These are phyloP conservation scores for Suhomyces tanzawaensis DNA, from an alignment of 805 yeast genomes.

Conservation along the genomic window DNA sequence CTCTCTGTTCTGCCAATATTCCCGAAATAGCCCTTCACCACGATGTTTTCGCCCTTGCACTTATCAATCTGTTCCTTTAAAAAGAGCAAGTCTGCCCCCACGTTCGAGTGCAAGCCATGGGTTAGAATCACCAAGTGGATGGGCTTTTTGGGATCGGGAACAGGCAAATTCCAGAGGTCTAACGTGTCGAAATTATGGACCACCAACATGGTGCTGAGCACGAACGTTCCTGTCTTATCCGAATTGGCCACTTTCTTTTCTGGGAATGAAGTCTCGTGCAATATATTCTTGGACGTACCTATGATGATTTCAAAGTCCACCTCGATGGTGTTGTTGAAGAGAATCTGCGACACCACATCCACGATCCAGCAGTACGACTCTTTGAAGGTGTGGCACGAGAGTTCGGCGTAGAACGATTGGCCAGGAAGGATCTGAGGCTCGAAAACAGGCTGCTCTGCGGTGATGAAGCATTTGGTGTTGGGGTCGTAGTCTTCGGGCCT, in stretches of 20 bases:
- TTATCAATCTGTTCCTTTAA: constrained; percentile 76
- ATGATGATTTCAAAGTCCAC: constrained; percentile 64
- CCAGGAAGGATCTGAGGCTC: constrained; percentile 74
- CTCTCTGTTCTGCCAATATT: constrained; percentile 87
- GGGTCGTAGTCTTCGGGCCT: constrained; percentile 63
- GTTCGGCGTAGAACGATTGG: constrained; percentile 56
- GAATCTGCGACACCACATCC: constrained; percentile 76
- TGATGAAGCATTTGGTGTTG: constrained; percentile 50
- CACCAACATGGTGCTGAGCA: constrained; percentile 28
- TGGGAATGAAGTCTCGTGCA: constrained; percentile 29
- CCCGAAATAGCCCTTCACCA: constrained; percentile 79
- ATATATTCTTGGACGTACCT: constrained; percentile 40
- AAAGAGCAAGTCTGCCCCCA: constrained; percentile 86
- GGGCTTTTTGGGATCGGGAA: constrained; percentile 47
- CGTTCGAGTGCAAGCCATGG: constrained; percentile 90
- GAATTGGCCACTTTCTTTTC: constrained; percentile 19
- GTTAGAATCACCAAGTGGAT: constrained; percentile 82
- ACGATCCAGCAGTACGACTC: constrained; percentile 68
- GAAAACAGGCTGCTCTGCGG: constrained; percentile 75
- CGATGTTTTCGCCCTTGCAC: constrained; percentile 54
- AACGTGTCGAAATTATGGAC: constrained; percentile 59
- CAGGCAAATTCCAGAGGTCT: constrained; percentile 74
- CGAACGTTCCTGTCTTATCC: constrained; percentile 30
- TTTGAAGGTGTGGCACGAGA: constrained; percentile 63
- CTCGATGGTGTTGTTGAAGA: constrained; percentile 67